A percentile compares a stretch with the other conserved stretches of the same genome.
Conservation (phyloP, 2,329 filamentous ascomycete species). For the Fusarium chlamydosporum region DNA sequence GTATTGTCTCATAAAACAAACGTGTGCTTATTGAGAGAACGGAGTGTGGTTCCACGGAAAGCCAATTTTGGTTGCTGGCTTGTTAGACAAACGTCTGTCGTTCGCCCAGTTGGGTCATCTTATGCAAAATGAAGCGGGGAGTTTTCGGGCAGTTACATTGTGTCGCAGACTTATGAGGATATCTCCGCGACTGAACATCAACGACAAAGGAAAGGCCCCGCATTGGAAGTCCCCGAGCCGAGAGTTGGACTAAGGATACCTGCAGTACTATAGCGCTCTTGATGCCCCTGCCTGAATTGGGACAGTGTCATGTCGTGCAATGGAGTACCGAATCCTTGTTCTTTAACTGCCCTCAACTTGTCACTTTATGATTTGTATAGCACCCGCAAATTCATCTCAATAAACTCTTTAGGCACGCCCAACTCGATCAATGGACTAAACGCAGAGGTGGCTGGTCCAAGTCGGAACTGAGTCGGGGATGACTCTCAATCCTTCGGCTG, state of each 20-base stretch:
- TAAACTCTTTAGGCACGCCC: slow-evolving; percentile 48
- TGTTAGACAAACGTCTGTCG: slow-evolving; percentile 17
- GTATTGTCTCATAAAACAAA: slow-evolving; percentile 29
- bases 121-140: slow-evolving; percentile 51
- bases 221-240: slow-evolving; percentile 11
- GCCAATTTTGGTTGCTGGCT: slow-evolving; percentile 13
- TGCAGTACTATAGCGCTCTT: background rate
- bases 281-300: background rate
- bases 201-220: slow-evolving; percentile 30
- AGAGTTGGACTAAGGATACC: slow-evolving; percentile 1
- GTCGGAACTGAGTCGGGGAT: slow-evolving; percentile 52
- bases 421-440: slow-evolving; percentile 36
- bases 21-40: slow-evolving; percentile 16
- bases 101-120: slow-evolving; percentile 9
- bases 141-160: slow-evolving; percentile 52
- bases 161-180: slow-evolving; percentile 34
- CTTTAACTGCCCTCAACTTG: background rate
- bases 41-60: slow-evolving; percentile 18
- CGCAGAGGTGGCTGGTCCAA: slow-evolving; percentile 30
- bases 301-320: background rate
- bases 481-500: slow-evolving; percentile 53
- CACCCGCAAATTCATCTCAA: slow-evolving; percentile 20
- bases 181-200: slow-evolving; percentile 27
- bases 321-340: background rate
- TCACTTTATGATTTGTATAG: slow-evolving; percentile 5